Evolutionary conservation across 1,284 basidiomycete species (phyloP).

Genomic region (Moesziomyces aphidis): DNA sequence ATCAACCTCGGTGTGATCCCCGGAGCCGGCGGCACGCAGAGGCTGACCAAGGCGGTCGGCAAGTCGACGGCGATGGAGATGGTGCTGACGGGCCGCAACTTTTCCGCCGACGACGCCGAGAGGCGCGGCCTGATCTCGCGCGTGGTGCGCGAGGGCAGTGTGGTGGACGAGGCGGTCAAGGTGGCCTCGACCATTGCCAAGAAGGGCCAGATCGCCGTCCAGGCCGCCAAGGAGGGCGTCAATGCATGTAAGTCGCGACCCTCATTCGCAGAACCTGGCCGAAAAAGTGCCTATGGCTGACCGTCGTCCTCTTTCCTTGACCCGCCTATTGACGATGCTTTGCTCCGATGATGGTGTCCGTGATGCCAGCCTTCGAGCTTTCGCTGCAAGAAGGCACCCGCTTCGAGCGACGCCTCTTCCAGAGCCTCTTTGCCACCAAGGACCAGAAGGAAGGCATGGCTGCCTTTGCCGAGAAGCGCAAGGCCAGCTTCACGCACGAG

Average conservation of each 20-base stretch:
- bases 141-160: conserved; percentile 76
- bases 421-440: conserved; percentile 89
- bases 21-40: conserved; percentile 84
- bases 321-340: neutral
- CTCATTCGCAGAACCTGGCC: neutral
- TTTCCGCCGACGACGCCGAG: conserved; percentile 85
- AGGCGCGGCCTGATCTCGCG: conserved; percentile 86
- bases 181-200: conserved; percentile 83
- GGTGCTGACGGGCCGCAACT: conserved; percentile 80
- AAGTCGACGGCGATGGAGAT: conserved; percentile 97
- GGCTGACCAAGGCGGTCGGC: conserved; percentile 86
- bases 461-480: conserved; percentile 97
- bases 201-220: conserved; percentile 86
- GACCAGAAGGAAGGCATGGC: conserved; percentile 99
- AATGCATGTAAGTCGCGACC: conserved; percentile 78
- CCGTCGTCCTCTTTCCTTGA: neutral
- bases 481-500: conserved; percentile 68
- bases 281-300: neutral
- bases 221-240: conserved; percentile 94
- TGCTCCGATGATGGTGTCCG: neutral
- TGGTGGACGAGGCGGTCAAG: conserved; percentile 88
- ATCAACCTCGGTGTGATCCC: conserved; percentile 98
- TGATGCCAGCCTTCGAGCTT: conserved; percentile 76
- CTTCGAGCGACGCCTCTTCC: conserved; percentile 91
- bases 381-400: conserved; percentile 84